Evolutionary conservation across 2,329 filamentous ascomycete species (phyloP), one percentile per base, ranked within the genome.

Genomic region (Fusarium falciforme): DNA sequence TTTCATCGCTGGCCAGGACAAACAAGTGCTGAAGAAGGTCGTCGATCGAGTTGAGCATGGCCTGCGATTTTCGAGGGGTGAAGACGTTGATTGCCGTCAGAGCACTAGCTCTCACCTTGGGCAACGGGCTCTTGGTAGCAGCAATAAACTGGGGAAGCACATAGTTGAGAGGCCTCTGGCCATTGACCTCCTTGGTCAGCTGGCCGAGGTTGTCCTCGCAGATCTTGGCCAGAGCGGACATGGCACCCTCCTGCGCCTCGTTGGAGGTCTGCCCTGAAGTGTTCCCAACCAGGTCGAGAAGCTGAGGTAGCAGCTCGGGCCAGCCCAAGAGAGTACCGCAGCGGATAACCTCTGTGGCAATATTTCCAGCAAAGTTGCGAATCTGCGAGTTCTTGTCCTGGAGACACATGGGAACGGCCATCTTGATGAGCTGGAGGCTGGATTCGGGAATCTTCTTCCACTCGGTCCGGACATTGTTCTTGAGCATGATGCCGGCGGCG

Each of bases 151-250:
- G 96, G 12, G 96, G 96, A 59, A 98, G 92, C 54, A 99, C 91
- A 78, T 95, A 93, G 81, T 93, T 93, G 69, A 98, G 89, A 2
- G 96, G 96, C 66, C 95, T 90, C 83, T 98, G 93, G 70, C 95
- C 94, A 79, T 95, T 92, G 81, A 97, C 94, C 73, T 98, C 94
- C 77, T 92, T 92, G 83, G 97, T 94, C 63, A 99, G 87, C 68
- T 94, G 88, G 80, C 93, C 94, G 79, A 91, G 92, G 84, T 97
- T 98, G 84, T 99, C 96, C 84, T 99, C 96, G 84, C 96, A 99
- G 71, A 99, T 95, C 87, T 98, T 98, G 81, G 93, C 87, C 83
- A 99, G 87, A 57, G 96, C 95, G 58, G 93, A 91, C 93, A 98
- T 98, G 76, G 94, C 95, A 70, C 95, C 95, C 82, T 99, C 96